Percentiles rank a stretch among this genome's conserved stretches.
phyloP scores from a whole-genome alignment of 257 asterid species.

The Penstemon barbatus region DNA sequence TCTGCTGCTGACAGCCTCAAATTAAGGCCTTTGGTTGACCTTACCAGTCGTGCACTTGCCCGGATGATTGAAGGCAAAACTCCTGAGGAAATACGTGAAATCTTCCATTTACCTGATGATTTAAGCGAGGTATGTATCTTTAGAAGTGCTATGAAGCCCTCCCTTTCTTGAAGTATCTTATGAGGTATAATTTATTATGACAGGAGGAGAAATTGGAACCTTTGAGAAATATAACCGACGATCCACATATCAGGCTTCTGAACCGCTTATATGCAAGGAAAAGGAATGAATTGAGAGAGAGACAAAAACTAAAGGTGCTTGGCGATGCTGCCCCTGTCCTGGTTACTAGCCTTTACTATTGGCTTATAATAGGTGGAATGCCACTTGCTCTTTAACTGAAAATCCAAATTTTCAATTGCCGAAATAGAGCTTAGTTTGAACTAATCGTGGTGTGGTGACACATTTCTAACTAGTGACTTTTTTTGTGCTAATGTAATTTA shows the following conservation, averaged over 20 bases:
- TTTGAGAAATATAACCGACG: constrained; percentile 80
- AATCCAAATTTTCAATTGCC: no score
- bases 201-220: constrained; percentile 99
- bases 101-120: constrained; percentile 92
- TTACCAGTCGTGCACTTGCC: constrained; percentile 95
- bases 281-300: constrained; percentile 87
- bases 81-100: constrained; percentile 90
- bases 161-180: constrained; percentile 12
- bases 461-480: neutral
- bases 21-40: constrained; percentile 90
- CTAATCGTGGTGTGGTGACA: no score
- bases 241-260: constrained; percentile 86
- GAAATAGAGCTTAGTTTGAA: no score
- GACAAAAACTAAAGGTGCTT: constrained; percentile 63
- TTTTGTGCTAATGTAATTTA: constrained; percentile 12
- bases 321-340: no score
- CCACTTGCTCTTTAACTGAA: neutral
- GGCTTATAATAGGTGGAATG: constrained; percentile 30
- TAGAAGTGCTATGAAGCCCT: no score
- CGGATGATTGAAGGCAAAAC: constrained; percentile 91
- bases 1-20: constrained; percentile 97
- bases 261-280: constrained; percentile 90
- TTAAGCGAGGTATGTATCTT: constrained; percentile 69
- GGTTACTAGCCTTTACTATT: no score
- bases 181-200: constrained; percentile 26